Evolutionary conservation across 148 eudicot species (phyloP).

Genomic region (Nyssa sinensis): DNA sequence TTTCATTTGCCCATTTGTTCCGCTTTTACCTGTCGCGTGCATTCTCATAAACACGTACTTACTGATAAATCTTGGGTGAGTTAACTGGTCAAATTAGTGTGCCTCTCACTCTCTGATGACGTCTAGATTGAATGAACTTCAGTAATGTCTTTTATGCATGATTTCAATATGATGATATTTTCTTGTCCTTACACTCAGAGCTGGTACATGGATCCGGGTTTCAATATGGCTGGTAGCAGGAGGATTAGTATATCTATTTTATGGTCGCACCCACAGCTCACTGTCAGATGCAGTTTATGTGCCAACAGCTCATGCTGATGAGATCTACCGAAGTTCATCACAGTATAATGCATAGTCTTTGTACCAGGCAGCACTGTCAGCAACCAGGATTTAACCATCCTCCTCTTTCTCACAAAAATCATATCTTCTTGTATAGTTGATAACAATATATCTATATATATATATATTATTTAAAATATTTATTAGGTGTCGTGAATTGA

Average conservation of each 20-base stretch:
- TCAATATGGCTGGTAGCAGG: constrained; percentile 59
- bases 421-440: no score
- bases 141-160: background rate
- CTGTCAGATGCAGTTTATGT: constrained; percentile 24
- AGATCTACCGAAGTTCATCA: background rate
- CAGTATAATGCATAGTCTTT: background rate
- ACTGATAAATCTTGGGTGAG: constrained; percentile 73
- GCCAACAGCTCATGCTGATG: constrained; percentile 22
- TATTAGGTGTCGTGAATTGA: no score
- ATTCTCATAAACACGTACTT: constrained; percentile 65
- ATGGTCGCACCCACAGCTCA: constrained; percentile 57
- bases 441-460: no score
- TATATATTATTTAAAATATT: no score
- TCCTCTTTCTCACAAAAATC: no score
- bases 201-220: constrained; percentile 53
- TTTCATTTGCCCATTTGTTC: constrained; percentile 70
- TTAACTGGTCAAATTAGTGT: background rate
- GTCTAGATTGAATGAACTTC: background rate
- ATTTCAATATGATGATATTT: background rate
- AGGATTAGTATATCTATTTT: constrained; percentile 44
- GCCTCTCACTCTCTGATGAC: background rate
- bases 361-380: no score
- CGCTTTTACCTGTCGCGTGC: constrained; percentile 57
- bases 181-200: constrained; percentile 28
- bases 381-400: no score